phyloP scores from a whole-genome alignment of 192 early-diverging fungal species.

The Umbelopsis sp. region DNA sequence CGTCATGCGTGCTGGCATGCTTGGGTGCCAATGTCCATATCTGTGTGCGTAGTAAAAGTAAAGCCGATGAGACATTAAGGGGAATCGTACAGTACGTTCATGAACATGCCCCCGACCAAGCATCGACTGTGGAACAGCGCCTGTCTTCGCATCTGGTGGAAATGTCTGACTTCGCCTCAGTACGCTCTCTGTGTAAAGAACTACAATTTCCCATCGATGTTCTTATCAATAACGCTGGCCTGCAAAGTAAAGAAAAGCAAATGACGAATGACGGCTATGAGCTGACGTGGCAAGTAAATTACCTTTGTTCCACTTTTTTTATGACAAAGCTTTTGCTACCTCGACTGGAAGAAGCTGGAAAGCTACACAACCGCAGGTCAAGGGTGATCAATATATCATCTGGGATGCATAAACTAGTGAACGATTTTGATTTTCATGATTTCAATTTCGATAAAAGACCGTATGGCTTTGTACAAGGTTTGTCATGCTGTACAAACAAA shows the following conservation, averaged over 20 bases:
- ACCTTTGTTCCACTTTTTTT: constrained; percentile 8
- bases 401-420: constrained; percentile 2
- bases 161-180: constrained; percentile 11
- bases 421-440: constrained; percentile 9
- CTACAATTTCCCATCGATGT: not conserved
- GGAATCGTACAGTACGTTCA: not conserved
- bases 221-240: constrained; percentile 1
- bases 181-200: not conserved
- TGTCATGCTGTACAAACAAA: not conserved
- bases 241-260: not conserved
- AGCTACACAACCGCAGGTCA: not conserved
- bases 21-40: constrained; percentile 17
- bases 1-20: not conserved
- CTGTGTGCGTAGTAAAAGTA: not conserved
- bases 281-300: constrained; percentile 11
- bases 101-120: not conserved
- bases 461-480: not conserved
- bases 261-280: constrained; percentile 1
- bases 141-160: not conserved
- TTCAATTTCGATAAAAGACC: not conserved
- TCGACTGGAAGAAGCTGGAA: not conserved
- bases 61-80: not conserved
- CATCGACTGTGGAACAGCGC: not conserved
- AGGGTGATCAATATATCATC: constrained; percentile 9
- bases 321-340: not conserved